A percentile compares a stretch with the other conserved stretches of the same genome.
These are phyloP conservation scores for Asterella californica DNA, from an alignment of 225 moss, liverwort and hornwort species.

Conservation along the genomic window DNA sequence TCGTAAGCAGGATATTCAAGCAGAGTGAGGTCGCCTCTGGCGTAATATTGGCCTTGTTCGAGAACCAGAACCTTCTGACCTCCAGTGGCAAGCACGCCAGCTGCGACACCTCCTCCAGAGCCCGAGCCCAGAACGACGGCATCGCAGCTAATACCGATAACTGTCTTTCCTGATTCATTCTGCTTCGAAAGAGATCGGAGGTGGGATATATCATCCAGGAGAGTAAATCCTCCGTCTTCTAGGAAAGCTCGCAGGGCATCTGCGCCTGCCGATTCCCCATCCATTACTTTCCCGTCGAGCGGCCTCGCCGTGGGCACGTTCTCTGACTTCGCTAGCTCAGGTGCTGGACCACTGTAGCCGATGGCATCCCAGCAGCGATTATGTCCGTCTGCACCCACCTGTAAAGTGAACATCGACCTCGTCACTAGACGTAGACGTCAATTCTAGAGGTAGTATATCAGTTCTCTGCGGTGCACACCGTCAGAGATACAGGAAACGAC, in stretches of 20 bases:
- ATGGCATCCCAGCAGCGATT: constrained; percentile 73
- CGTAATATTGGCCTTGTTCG: constrained; percentile 70
- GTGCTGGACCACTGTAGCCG: constrained; percentile 67
- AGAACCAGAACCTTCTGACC: constrained; percentile 71
- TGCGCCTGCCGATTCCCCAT: constrained; percentile 22
- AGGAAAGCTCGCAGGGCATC: constrained; percentile 39
- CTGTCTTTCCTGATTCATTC: constrained; percentile 11
- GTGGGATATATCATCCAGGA: constrained; percentile 39
- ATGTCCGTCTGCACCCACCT: constrained; percentile 54
- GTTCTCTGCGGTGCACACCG: not conserved
- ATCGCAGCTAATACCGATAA: constrained; percentile 62
- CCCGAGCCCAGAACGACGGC: constrained; percentile 84
- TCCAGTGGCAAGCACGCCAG: constrained; percentile 61
- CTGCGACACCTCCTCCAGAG: constrained; percentile 77
- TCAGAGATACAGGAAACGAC: not conserved
- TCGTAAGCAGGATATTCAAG: constrained; percentile 53
- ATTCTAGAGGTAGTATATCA: too few relatives aligned
- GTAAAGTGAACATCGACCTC: not conserved
- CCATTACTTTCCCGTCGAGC: constrained; percentile 49
- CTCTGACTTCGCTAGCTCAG: constrained; percentile 15
- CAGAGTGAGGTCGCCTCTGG: constrained; percentile 46
- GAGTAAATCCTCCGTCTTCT: constrained; percentile 32
- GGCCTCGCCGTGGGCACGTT: constrained; percentile 27
- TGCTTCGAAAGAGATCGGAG: constrained; percentile 13
- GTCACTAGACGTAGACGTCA: too few relatives aligned